Conservation (phyloP, 2,329 filamentous ascomycete species). For the Drechslerella dactyloides region DNA sequence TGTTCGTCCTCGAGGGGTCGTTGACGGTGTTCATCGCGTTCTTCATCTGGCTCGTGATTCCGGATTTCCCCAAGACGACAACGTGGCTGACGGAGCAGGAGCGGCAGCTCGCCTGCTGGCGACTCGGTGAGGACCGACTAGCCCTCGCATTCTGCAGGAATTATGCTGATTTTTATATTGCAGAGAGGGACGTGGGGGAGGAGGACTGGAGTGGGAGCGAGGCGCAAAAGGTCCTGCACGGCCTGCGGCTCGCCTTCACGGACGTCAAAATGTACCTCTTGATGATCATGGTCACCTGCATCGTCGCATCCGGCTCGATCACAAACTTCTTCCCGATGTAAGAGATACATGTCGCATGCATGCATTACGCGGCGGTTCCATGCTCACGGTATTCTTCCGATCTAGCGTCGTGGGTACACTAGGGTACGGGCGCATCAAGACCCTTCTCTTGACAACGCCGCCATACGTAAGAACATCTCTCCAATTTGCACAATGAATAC, state of each 20-base stretch:
- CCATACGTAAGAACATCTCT: conserved; percentile 63
- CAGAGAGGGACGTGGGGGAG: conserved; percentile 65
- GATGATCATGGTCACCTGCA: conserved; percentile 66
- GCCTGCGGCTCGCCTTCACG: conserved; percentile 65
- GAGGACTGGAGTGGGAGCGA: conserved; percentile 68
- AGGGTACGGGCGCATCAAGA: conserved; percentile 67
- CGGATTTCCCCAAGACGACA: conserved; percentile 71
- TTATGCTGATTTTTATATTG: no score
- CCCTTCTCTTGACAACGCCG: conserved; percentile 70
- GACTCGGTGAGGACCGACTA: conserved; percentile 61
- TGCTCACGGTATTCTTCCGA: neutral
- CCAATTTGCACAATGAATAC: neutral
- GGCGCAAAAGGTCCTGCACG: conserved; percentile 65
- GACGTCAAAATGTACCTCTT: conserved; percentile 69
- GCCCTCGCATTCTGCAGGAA: no score
- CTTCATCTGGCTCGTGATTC: conserved; percentile 67
- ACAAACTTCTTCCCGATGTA: conserved; percentile 70
- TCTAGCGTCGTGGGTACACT: conserved; percentile 72
- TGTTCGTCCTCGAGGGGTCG: conserved; percentile 74
- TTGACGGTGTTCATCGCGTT: conserved; percentile 69
- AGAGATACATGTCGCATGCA: no score
- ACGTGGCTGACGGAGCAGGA: conserved; percentile 68
- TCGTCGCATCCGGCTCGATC: conserved; percentile 66
- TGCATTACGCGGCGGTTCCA: neutral
- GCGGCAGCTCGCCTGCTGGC: conserved; percentile 66